Evolutionary conservation across 1,139 yeast species (phyloP), one percentile per base, ranked within the genome.

Genomic region (Blastobotrys petasosporus): DNA sequence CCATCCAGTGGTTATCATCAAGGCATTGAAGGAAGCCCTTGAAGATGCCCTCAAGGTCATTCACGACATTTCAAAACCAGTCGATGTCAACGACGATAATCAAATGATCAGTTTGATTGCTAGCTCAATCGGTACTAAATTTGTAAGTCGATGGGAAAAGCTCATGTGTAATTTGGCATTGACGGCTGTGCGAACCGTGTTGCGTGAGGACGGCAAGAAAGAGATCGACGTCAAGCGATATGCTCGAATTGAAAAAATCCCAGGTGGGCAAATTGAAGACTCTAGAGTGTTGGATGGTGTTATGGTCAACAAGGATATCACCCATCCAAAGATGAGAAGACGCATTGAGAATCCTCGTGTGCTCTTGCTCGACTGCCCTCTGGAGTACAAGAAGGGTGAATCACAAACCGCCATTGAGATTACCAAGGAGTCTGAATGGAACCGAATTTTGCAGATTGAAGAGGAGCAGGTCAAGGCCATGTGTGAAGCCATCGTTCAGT

Each of bases 311-410:
- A 94, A 94, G 68, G 99, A 94, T 64, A 94, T 94, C 47, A 90
- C 94, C 25, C 99, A 94, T 67, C 98, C 99, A 54, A 88, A 90
- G 68, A 94, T 94, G 99, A 82, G 82, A 58, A 80, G 98, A 65
- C 63, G 73, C 58, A 85, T 92, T 56, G 87, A 82, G 62, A 85
- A 87, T 61, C 99, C 99, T 42, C 76, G 94, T 55, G 79, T 94
- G 47, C 77, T 94, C 35, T 75, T 94, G 54, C 75, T 94, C 58
- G 98, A 94, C 68, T 90, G 97, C 67, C 97, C 99, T 15, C 74
- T 94, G 60, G 99, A 94, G 69, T 94, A 94, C 71, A 94, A 94
- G 71, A 94, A 94, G 76, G 99, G 98, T 51, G 99, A 94, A 70
- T 88, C 97, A 2, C 98, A 94, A 67, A 92, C 98, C 48, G 92